These are phyloP conservation scores for Petunia secreta DNA, from an alignment of 257 asterid genomes.

Conservation along the genomic window DNA sequence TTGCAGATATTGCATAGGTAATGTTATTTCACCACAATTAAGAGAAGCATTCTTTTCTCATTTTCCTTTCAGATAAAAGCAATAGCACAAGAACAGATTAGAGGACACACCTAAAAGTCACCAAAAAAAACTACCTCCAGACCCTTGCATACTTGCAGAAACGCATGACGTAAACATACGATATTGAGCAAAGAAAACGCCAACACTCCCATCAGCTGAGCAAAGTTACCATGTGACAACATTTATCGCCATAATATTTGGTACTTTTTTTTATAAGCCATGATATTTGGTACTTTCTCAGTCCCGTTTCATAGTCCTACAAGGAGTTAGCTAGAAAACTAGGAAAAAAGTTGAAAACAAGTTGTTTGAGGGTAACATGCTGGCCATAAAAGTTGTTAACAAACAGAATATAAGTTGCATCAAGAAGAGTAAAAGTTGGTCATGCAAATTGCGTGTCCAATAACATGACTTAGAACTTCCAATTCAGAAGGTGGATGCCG, in stretches of 20 bases:
- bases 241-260: background rate
- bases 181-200: background rate
- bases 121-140: background rate
- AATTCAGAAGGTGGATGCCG: background rate
- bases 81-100: constrained; percentile 11
- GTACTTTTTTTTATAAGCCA: background rate
- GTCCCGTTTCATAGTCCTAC: background rate
- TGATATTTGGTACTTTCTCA: background rate
- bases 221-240: background rate
- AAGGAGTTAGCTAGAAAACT: background rate
- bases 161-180: background rate
- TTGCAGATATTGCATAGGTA: constrained; percentile 13
- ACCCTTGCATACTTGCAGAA: background rate
- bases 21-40: too few relatives aligned
- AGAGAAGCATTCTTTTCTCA: too few relatives aligned
- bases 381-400: background rate
- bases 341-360: background rate
- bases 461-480: constrained; percentile 3
- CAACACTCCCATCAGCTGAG: background rate
- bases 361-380: background rate
- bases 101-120: constrained; percentile 8
- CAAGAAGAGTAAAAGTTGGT: constrained; percentile 10
- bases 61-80: background rate
- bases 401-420: background rate
- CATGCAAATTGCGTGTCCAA: background rate